Evolutionary conservation across 1,284 basidiomycete genomes (phyloP), one percentile per base, ranked within the genome.

Genomic region (Cyathus pygmaeus): DNA sequence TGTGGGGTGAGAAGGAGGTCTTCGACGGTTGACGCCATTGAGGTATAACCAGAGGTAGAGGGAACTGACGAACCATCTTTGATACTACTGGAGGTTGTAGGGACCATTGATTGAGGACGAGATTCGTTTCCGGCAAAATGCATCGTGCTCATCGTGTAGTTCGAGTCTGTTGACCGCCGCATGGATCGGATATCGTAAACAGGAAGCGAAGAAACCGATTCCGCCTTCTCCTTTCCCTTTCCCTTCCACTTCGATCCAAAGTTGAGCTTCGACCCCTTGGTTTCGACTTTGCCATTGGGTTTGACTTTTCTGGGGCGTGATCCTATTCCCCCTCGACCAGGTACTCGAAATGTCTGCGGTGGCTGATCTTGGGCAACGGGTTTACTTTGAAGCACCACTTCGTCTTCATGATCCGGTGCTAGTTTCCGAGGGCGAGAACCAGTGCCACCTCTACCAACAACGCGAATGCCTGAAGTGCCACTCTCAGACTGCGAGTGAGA

Each of bases 61-160:
- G 50, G 29, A 21, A 52, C 24, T 24, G 50, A 27, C 24, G 29
- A 31, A 27, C 24, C 24, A 52, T 52, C 50, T 30, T 26, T n/a
- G 19, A 27, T 26, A 27, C 24, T 52, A 19, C 23, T 19, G 5
- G 27, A 11, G 21, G 49, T 36, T 59, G 33, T 23, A 58, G 63
- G 30, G 63, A 62, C 23, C 64, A 66, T 6, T 47, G 56, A 52
- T 19, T 65, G 61, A 24, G 53, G 42, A 13, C 49, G 58, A 2
- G 61, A 50, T 24, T 64, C 65, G 7, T 55, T 61, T 47, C 21
- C 44, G 19, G 50, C 41, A 31, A 68, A 68, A 50, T 68, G 67
- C 2, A 68, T 55, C 2, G 65, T 62, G 46, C 67, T 68, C 21
- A 68, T 33, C 2, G 67, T 63, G 4, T 55, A 46, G 11, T 29